Conservation (phyloP, 768 basidiomycete species). For the Nidularia sp. region DNA sequence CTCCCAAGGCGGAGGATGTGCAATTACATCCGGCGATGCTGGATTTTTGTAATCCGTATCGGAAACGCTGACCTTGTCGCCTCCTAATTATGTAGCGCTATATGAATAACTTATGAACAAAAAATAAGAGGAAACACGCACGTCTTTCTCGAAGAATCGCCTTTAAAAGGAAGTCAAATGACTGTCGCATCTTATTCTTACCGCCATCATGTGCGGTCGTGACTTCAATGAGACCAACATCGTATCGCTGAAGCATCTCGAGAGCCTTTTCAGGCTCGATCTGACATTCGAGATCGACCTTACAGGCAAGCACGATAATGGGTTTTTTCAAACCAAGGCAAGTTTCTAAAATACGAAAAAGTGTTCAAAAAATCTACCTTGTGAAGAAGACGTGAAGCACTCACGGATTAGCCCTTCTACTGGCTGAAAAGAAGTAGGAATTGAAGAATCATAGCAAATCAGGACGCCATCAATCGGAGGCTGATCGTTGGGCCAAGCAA, state of each 20-base stretch:
- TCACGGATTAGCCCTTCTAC: slow-evolving; percentile 69
- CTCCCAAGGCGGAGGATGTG: slow-evolving; percentile 53
- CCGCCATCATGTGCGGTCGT: slow-evolving; percentile 51
- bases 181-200: slow-evolving; percentile 67
- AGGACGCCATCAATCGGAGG: slow-evolving; percentile 74
- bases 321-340: slow-evolving; percentile 57
- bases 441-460: slow-evolving; percentile 80
- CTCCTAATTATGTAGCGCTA: too few species aligned
- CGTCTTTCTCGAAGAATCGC: slow-evolving; percentile 52
- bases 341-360: slow-evolving; percentile 37
- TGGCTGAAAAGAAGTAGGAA: slow-evolving; percentile 56
- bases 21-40: slow-evolving; percentile 61
- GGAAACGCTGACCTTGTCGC: slow-evolving; percentile 5
- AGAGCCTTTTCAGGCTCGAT: slow-evolving; percentile 55
- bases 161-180: slow-evolving; percentile 72
- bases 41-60: slow-evolving; percentile 56
- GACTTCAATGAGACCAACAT: slow-evolving; percentile 78
- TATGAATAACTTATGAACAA: too few species aligned
- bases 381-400: slow-evolving; percentile 20
- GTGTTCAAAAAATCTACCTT: background rate
- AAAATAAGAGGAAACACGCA: too few species aligned
- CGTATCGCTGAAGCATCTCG: slow-evolving; percentile 52
- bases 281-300: slow-evolving; percentile 63
- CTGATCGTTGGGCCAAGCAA: slow-evolving; percentile 48
- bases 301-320: slow-evolving; percentile 80